Evolutionary conservation across 2,329 filamentous ascomycete species (phyloP), one percentile per base, ranked within the genome.

Genomic region (Epichloe sp.): DNA sequence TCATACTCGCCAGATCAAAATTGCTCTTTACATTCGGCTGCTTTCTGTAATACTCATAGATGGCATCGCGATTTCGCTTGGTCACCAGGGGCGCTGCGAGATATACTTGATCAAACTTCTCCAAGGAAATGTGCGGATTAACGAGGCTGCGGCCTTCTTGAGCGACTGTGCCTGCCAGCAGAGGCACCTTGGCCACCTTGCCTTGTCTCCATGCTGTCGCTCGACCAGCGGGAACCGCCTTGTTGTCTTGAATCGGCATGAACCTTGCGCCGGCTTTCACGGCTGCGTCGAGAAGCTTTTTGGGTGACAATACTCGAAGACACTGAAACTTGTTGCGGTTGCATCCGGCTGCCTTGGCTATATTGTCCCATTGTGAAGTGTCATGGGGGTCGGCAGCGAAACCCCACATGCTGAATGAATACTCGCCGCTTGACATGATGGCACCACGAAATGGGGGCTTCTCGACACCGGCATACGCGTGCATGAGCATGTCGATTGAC

Each of bases 401-500:
- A 4, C 56, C 52, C 4, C 60, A 53, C 1, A 55, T 26, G 0
- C 62, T 59, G 19, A 64, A 57, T 2, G 60, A 62, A 49, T 55
- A 57, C 37, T 65, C 60, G 2, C 63, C 62, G 47, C 60, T 63
- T n/a, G 55, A 61, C 54, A 60, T 57, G 55, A 60, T 59, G 2
- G 54, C 62, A 1, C 49, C 62, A 3, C 56, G 60, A 36, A 64
- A 65, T 0, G 58, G 58, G 4, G 53, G 55, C 3, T 55, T 51
- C 0, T 49, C 6, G 14, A 40, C 44, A 14, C 51, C 42, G 7
- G 53, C 55, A 46, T 59, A 59, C 26, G 52, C 50, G 48, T 60
- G 59, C 37, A 62, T 44, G 26, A 62, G 59, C 0, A 57, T 38
- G 37, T 65, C 62, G 3, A 61, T 54, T 11, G 68, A 71, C 53